Conservation (phyloP, 2,329 filamentous ascomycete genomes). For the Colletotrichum tamarilloi region DNA sequence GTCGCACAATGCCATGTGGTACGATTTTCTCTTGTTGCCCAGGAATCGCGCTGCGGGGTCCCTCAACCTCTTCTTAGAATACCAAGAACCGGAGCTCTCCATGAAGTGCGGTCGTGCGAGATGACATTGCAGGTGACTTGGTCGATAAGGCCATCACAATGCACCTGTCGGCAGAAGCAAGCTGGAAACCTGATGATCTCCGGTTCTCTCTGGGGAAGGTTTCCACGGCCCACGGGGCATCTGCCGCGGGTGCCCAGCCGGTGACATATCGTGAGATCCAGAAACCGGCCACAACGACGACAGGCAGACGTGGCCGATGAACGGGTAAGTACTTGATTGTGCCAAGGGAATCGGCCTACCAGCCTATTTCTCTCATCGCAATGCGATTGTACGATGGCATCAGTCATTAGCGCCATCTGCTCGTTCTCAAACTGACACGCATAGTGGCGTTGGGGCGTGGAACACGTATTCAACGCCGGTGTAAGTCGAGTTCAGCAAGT, state of each 20-base stretch:
- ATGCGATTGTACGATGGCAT: background rate
- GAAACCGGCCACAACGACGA: background rate
- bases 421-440: background rate
- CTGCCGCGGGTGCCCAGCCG: conserved; percentile 2
- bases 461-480: background rate
- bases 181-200: background rate
- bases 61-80: too few relatives aligned
- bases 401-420: background rate
- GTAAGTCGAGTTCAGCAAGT: background rate
- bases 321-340: background rate
- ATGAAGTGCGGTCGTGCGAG: background rate
- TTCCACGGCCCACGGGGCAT: background rate
- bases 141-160: conserved; percentile 13
- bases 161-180: conserved; percentile 5
- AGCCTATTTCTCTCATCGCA: background rate
- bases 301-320: background rate
- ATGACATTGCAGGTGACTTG: background rate
- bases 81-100: background rate
- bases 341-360: background rate
- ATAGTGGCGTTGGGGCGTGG: background rate
- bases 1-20: conserved; percentile 27
- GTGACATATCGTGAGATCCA: conserved; percentile 15
- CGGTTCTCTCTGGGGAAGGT: background rate
- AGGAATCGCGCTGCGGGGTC: background rate
- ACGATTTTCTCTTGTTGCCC: conserved; percentile 9